A percentile compares a stretch with the other conserved stretches of the same genome.
Conservation (phyloP, 202 grass and related monocot genomes). For the Dendrocalamus latiflorus region DNA sequence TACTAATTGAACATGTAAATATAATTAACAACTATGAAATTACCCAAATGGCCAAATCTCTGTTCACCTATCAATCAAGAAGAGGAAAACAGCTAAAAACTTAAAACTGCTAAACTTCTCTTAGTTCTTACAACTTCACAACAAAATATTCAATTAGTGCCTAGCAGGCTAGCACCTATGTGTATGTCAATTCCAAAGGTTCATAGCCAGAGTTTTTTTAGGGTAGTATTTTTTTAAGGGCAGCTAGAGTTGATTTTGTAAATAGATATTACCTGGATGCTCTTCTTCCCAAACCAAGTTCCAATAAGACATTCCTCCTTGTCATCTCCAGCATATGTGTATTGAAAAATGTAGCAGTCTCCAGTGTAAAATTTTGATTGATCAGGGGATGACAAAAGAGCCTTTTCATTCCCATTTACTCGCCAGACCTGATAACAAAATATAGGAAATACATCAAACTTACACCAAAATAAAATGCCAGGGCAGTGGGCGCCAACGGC, state of each 20-base stretch:
- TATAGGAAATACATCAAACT: too few relatives aligned
- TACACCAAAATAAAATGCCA: too few relatives aligned
- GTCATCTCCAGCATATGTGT: too few relatives aligned
- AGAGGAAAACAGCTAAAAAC: neutral
- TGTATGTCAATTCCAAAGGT: constrained; percentile 3
- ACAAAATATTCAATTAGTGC: constrained; percentile 1
- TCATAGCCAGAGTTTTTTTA: too few relatives aligned
- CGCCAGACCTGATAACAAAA: too few relatives aligned
- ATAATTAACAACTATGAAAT: neutral
- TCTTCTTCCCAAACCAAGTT: too few relatives aligned
- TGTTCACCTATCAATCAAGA: neutral
- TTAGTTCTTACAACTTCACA: constrained; percentile 1
- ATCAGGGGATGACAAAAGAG: constrained; percentile 52
- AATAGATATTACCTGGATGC: constrained; percentile 60
- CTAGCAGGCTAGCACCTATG: neutral
- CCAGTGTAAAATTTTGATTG: too few relatives aligned
- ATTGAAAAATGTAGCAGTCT: too few relatives aligned
- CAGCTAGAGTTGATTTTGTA: constrained; percentile 2
- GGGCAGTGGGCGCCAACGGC: too few relatives aligned
- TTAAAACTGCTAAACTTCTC: neutral
- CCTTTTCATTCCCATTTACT: constrained; percentile 71
- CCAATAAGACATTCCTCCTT: too few relatives aligned
- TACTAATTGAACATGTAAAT: too few relatives aligned
- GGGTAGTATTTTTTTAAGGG: too few relatives aligned
- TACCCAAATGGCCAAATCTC: neutral